Evolutionary conservation across 2,329 filamentous ascomycete genomes (phyloP).

Genomic region (Xylariaceae sp.): DNA sequence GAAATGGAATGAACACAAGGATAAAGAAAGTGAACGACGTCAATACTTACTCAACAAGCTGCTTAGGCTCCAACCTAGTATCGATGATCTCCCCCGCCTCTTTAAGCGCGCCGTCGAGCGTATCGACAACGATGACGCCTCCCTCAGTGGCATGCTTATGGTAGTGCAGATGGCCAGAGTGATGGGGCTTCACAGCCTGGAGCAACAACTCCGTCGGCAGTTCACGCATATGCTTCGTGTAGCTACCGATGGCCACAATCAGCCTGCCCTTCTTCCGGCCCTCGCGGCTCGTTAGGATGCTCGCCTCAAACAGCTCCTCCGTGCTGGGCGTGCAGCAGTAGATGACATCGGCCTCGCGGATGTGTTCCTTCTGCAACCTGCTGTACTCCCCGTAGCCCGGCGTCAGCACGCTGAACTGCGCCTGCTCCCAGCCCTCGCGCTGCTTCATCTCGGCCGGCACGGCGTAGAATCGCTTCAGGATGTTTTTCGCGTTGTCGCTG

Average conservation of each 20-base stretch:
- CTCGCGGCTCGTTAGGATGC: conserved; percentile 74
- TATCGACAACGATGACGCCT: conserved; percentile 74
- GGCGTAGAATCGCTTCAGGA: conserved; percentile 56
- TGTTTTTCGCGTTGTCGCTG: conserved; percentile 58
- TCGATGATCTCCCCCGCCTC: conserved; percentile 89
- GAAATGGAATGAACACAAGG: too few relatives aligned
- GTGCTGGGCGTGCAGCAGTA: conserved; percentile 86
- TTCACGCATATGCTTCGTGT: conserved; percentile 78
- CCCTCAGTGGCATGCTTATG: conserved; percentile 71
- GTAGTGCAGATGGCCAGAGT: conserved; percentile 60
- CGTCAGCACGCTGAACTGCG: conserved; percentile 73
- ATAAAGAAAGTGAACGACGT: background rate
- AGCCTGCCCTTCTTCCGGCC: conserved; percentile 73
- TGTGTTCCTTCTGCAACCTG: conserved; percentile 71
- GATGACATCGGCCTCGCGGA: conserved; percentile 77
- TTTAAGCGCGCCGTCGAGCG: conserved; percentile 76
- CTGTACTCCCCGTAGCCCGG: conserved; percentile 71
- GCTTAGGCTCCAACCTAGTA: conserved; percentile 72
- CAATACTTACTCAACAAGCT: conserved; percentile 75
- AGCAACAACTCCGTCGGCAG: conserved; percentile 77
- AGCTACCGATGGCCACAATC: conserved; percentile 74
- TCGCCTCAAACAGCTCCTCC: conserved; percentile 74
- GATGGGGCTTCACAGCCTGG: conserved; percentile 60
- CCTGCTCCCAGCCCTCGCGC: conserved; percentile 66
- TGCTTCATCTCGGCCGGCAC: conserved; percentile 52